Conservation (phyloP, 495 filamentous ascomycete species). For the Aspergillus leporis region DNA sequence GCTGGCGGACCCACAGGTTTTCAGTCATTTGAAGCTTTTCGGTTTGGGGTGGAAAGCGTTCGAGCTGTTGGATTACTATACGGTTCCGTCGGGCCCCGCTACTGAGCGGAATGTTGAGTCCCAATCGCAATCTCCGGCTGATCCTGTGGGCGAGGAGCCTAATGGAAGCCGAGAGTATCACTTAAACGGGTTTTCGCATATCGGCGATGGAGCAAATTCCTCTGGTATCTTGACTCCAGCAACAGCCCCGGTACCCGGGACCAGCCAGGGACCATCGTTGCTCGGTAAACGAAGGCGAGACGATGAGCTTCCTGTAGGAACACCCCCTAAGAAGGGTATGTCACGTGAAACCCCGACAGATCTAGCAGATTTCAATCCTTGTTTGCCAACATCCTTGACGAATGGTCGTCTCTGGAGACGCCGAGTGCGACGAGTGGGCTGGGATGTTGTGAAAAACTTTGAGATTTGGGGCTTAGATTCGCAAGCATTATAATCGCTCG, state of each 20-base stretch:
- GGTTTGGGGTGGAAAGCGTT: slow-evolving; percentile 45
- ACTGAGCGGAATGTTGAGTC: slow-evolving; percentile 14
- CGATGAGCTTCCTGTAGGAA: slow-evolving; percentile 5
- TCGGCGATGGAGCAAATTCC: neutral
- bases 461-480: slow-evolving; percentile 47
- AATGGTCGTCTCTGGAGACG: slow-evolving; percentile 33
- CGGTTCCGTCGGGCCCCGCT: slow-evolving; percentile 17
- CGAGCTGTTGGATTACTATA: slow-evolving; percentile 39
- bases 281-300: slow-evolving; percentile 25
- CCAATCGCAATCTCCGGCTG: slow-evolving; percentile 15
- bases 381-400: neutral
- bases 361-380: neutral
- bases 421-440: slow-evolving; percentile 36
- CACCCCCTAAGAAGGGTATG: neutral
- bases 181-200: neutral
- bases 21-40: slow-evolving; percentile 36
- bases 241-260: neutral
- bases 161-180: slow-evolving; percentile 9
- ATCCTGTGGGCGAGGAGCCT: slow-evolving; percentile 10
- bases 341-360: neutral
- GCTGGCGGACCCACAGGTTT: slow-evolving; percentile 37
- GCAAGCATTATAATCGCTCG: slow-evolving; percentile 35
- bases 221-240: slow-evolving; percentile 8
- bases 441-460: slow-evolving; percentile 45
- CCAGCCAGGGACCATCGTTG: slow-evolving; percentile 8